Evolutionary conservation across 2,329 filamentous ascomycete genomes (phyloP), one percentile per base, ranked within the genome.

Genomic region (Ilyonectria sp.): DNA sequence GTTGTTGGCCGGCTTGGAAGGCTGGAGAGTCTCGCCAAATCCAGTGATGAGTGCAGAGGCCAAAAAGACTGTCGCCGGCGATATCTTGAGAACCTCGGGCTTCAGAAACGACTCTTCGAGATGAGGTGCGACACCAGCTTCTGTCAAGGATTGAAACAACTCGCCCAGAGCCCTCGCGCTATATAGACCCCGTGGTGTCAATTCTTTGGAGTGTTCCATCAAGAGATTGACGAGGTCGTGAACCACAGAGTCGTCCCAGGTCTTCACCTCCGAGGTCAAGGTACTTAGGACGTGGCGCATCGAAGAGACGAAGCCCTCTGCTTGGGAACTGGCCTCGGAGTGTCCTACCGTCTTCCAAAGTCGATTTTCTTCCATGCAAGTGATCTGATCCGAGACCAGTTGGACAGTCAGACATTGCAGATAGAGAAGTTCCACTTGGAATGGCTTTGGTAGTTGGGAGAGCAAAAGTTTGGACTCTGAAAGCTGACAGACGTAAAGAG

Each of bases 401-500:
- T 88, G 84, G 0, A 82, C 76, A 2, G 86, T 86, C 9, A 91
- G 74, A 46, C 80, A 82, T 5, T 90, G 81, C 1, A 86, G 79
- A 67, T 86, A 85, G 1, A 91, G 59, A 1, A 90, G 73, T 62
- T 90, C 86, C 9, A 85, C 78, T 58, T 85, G 84, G 21, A 82
- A 80, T 2, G 81, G 75, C 2, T 76, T 74, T 0, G 86, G 82
- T 0, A 89, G 68, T 0, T 78, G 72, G 0, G 81, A 71, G 1
- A 86, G 62, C 2, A 82, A 72, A 10, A 86, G 71, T 0, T 82
- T 80, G 3, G 80, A 78, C 1, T 79, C 75, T 0, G 94, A 77
- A 0, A 96, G 77, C 55, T 86, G 86, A 6, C 86, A 84, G 0
- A 90, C 87, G 77, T 94, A 97, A 55, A 92, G 85, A 1, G 92